Conservation (phyloP, 1,139 yeast genomes). For the Groenewaldozyma sp. region DNA sequence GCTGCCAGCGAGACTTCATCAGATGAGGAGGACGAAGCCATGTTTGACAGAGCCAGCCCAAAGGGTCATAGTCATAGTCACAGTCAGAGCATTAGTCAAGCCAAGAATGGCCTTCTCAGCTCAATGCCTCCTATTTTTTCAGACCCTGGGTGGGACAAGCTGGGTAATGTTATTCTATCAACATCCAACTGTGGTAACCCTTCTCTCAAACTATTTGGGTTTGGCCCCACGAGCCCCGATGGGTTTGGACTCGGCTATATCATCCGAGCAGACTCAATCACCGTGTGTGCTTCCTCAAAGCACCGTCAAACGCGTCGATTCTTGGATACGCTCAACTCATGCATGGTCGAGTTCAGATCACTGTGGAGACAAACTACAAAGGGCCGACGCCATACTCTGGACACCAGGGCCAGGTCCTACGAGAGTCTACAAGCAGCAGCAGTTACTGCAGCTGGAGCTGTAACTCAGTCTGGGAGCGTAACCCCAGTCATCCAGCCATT, state of each 20-base stretch:
- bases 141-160: constrained; percentile 64
- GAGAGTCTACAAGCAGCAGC: constrained; percentile 14
- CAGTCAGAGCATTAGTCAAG: constrained; percentile 20
- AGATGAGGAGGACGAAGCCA: constrained; percentile 13
- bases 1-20: neutral
- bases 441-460: constrained; percentile 8
- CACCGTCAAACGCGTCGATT: constrained; percentile 85
- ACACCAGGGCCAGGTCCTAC: constrained; percentile 20
- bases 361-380: constrained; percentile 39
- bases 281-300: constrained; percentile 81
- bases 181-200: constrained; percentile 80
- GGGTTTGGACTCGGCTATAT: constrained; percentile 92
- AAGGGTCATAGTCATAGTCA: no score
- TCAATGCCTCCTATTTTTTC: constrained; percentile 59
- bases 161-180: constrained; percentile 58
- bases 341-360: constrained; percentile 53
- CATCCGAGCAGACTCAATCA: constrained; percentile 73
- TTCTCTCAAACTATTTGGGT: constrained; percentile 75
- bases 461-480: neutral
- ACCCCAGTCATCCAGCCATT: constrained; percentile 6
- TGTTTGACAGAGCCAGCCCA: constrained; percentile 6
- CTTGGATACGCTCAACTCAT: constrained; percentile 62
- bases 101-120: constrained; percentile 13
- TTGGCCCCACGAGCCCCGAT: constrained; percentile 84
- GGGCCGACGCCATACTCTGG: constrained; percentile 6